Conservation (phyloP, 768 basidiomycete species). For the Lentinula edodes region DNA sequence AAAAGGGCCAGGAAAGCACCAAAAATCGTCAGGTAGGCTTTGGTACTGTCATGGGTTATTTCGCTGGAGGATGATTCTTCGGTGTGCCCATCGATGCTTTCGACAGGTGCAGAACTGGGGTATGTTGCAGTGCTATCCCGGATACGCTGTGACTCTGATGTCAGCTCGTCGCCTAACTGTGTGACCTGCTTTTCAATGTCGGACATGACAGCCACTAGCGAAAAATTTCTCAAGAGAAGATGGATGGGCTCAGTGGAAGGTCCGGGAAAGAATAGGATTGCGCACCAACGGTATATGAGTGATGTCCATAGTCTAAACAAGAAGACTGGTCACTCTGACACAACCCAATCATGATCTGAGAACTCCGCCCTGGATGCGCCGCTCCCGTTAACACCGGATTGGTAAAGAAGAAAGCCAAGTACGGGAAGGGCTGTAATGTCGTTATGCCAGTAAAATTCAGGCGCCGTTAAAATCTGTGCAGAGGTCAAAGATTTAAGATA, state of each 20-base stretch:
- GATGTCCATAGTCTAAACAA: not conserved
- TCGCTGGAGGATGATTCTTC: not conserved
- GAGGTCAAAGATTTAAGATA: not conserved
- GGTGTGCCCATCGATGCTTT: not conserved
- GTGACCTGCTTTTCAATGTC: not conserved
- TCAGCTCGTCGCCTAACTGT: not conserved
- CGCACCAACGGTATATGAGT: not conserved
- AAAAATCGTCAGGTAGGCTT: conserved; percentile 45
- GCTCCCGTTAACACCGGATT: conserved; percentile 8
- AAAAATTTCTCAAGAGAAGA: not conserved
- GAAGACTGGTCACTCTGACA: not conserved
- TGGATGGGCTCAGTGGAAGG: not conserved
- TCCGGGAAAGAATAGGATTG: not conserved
- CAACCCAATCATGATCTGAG: not conserved
- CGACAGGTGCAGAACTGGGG: not conserved
- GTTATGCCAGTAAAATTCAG: not conserved
- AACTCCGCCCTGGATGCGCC: conserved; percentile 4
- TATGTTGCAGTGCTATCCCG: conserved; percentile 4
- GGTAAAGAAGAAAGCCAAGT: not conserved
- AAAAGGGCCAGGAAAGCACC: conserved; percentile 65
- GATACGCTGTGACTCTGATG: not conserved
- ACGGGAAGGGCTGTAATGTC: not conserved
- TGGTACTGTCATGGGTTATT: not conserved
- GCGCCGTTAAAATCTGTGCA: not conserved
- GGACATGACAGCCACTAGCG: not conserved